These are phyloP conservation scores for Rhododendron williamsianum DNA, from an alignment of 148 eudicot species.

Conservation along the genomic window DNA sequence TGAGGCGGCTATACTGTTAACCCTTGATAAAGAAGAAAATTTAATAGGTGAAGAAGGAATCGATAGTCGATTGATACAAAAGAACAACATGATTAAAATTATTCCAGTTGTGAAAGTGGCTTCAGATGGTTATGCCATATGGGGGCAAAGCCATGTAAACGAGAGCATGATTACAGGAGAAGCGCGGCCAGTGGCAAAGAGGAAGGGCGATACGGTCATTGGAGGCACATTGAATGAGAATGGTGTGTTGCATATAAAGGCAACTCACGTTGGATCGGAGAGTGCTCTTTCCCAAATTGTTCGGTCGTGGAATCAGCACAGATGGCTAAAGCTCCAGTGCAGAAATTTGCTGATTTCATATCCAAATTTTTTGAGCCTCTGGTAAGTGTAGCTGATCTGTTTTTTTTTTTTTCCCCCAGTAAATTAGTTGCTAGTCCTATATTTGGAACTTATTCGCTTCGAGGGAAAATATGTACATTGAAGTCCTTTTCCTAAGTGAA, in stretches of 20 bases:
- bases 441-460: background rate
- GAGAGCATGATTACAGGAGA: slow-evolving; percentile 98
- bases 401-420: background rate
- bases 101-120: slow-evolving; percentile 88
- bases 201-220: slow-evolving; percentile 77
- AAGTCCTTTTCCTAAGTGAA: background rate
- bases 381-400: slow-evolving; percentile 31
- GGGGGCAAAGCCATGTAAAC: slow-evolving; percentile 94
- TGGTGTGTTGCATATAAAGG: slow-evolving; percentile 78
- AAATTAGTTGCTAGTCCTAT: background rate
- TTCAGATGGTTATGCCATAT: slow-evolving; percentile 72
- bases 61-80: slow-evolving; percentile 78
- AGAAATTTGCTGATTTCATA: slow-evolving; percentile 87
- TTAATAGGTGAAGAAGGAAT: slow-evolving; percentile 56
- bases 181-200: slow-evolving; percentile 76
- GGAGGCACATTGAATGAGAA: slow-evolving; percentile 94
- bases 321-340: slow-evolving; percentile 98
- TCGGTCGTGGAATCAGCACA: slow-evolving; percentile 94
- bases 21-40: slow-evolving; percentile 47
- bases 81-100: slow-evolving; percentile 68
- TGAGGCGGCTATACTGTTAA: slow-evolving; percentile 63
- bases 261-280: slow-evolving; percentile 86
- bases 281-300: slow-evolving; percentile 95
- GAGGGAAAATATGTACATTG: background rate
- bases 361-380: slow-evolving; percentile 87